Percentiles rank a stretch among this genome's conserved stretches.
These are phyloP conservation scores for Clathrospora elynae DNA, from an alignment of 2,329 filamentous ascomycete genomes.

Conservation along the genomic window DNA sequence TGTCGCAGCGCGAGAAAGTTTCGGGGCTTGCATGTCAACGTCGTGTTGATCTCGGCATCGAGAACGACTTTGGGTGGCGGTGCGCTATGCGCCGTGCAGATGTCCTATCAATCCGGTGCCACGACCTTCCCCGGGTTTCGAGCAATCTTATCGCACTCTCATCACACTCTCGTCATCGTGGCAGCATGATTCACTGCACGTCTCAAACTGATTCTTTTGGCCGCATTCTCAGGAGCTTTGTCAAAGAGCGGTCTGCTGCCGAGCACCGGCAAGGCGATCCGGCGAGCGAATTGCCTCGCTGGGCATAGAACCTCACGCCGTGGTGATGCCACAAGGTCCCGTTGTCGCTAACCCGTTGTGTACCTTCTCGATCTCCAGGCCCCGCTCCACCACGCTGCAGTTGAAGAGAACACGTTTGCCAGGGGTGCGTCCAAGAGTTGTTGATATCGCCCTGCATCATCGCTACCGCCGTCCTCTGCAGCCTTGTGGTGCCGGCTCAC, in stretches of 20 bases:
- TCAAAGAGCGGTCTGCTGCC: slow-evolving; percentile 29
- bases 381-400: slow-evolving; percentile 13
- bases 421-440: slow-evolving; percentile 8
- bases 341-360: slow-evolving; percentile 23
- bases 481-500: slow-evolving; percentile 10
- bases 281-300: slow-evolving; percentile 18
- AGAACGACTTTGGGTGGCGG: slow-evolving; percentile 30
- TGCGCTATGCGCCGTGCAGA: slow-evolving; percentile 15
- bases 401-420: neutral
- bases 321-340: slow-evolving; percentile 32
- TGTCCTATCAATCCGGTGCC: slow-evolving; percentile 14
- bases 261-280: slow-evolving; percentile 15
- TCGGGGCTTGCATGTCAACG: slow-evolving; percentile 24
- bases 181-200: slow-evolving; percentile 4
- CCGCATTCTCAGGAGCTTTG: slow-evolving; percentile 1
- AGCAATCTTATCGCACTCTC: slow-evolving; percentile 10
- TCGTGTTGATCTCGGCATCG: slow-evolving; percentile 31
- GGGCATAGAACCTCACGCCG: slow-evolving; percentile 31
- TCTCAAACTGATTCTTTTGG: slow-evolving; percentile 14
- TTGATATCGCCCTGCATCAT: slow-evolving; percentile 20
- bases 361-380: slow-evolving; percentile 19
- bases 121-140: slow-evolving; percentile 33
- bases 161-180: too few relatives aligned
- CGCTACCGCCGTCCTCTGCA: slow-evolving; percentile 16
- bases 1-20: slow-evolving; percentile 36